phyloP scores from a whole-genome alignment of 1,284 basidiomycete genomes.

The Cryptococcus floricola region DNA sequence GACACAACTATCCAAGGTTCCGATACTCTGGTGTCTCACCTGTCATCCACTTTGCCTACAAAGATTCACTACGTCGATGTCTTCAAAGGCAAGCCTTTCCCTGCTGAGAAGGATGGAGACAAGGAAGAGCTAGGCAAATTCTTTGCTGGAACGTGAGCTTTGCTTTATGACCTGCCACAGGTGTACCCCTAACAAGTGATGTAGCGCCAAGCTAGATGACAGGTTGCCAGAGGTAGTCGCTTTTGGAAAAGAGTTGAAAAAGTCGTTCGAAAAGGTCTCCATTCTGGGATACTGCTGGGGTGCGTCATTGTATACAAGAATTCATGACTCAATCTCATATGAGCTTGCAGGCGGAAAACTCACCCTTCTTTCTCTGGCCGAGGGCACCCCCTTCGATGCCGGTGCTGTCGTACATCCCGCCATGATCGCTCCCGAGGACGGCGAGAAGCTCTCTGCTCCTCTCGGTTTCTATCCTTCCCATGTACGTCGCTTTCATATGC shows the following conservation, averaged over 20 bases:
- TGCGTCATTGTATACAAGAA: constrained; percentile 9
- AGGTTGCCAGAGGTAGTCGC: constrained; percentile 36
- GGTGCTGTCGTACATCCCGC: constrained; percentile 41
- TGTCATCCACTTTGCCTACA: constrained; percentile 25
- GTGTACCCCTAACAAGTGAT: background rate
- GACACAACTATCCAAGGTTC: constrained; percentile 40
- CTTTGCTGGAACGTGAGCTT: constrained; percentile 36
- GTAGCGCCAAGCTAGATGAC: constrained; percentile 37
- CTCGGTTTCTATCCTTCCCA: constrained; percentile 38
- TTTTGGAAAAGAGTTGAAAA: constrained; percentile 32
- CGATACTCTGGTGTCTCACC: constrained; percentile 34
- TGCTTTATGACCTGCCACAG: background rate
- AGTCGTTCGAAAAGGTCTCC: constrained; percentile 25
- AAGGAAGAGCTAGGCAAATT: constrained; percentile 38
- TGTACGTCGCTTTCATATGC: constrained; percentile 4
- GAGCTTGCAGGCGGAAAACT: constrained; percentile 37
- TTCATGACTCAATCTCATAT: background rate
- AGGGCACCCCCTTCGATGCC: constrained; percentile 24
- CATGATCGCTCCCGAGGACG: constrained; percentile 40
- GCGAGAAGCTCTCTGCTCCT: constrained; percentile 32
- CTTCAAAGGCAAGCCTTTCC: constrained; percentile 40
- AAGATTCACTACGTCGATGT: constrained; percentile 40
- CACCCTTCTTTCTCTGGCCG: constrained; percentile 25
- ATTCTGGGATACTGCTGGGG: constrained; percentile 45
- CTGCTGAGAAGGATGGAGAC: constrained; percentile 39